phyloP scores from a whole-genome alignment of 1,284 basidiomycete species.

The Microbotryomycetes sp. region DNA sequence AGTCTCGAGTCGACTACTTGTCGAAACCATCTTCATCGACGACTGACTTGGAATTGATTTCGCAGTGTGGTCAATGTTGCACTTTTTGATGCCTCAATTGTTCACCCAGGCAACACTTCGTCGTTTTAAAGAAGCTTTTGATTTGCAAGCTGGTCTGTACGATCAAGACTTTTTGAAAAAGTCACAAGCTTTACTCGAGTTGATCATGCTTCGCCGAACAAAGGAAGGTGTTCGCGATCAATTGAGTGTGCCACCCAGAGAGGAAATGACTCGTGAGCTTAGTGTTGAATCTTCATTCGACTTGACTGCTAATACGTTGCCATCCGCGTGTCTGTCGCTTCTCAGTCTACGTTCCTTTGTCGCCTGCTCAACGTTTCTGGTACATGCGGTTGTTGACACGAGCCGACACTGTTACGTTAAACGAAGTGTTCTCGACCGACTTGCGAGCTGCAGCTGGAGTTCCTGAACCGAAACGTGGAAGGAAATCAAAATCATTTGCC shows the following conservation, averaged over 20 bases:
- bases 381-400: constrained; percentile 53
- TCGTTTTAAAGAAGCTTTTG: constrained; percentile 52
- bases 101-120: constrained; percentile 51
- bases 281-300: neutral
- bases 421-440: constrained; percentile 47
- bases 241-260: constrained; percentile 52
- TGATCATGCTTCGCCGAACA: constrained; percentile 57
- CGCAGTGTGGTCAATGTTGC: constrained; percentile 22
- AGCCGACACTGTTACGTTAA: constrained; percentile 50
- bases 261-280: constrained; percentile 52
- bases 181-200: constrained; percentile 49
- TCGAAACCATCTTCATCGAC: neutral
- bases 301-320: too few species aligned
- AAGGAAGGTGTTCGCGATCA: constrained; percentile 49
- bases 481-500: constrained; percentile 40
- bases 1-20: constrained; percentile 43
- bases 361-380: constrained; percentile 58
- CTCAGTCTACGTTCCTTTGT: constrained; percentile 44
- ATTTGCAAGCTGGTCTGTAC: constrained; percentile 52
- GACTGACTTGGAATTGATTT: neutral
- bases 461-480: constrained; percentile 37
- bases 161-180: constrained; percentile 50
- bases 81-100: constrained; percentile 50
- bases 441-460: constrained; percentile 3
- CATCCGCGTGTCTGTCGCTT: neutral